Base-by-base conservation (phyloP, 2,329 filamentous ascomycete genomes). In the Hansfordia pulvinata region DNA sequence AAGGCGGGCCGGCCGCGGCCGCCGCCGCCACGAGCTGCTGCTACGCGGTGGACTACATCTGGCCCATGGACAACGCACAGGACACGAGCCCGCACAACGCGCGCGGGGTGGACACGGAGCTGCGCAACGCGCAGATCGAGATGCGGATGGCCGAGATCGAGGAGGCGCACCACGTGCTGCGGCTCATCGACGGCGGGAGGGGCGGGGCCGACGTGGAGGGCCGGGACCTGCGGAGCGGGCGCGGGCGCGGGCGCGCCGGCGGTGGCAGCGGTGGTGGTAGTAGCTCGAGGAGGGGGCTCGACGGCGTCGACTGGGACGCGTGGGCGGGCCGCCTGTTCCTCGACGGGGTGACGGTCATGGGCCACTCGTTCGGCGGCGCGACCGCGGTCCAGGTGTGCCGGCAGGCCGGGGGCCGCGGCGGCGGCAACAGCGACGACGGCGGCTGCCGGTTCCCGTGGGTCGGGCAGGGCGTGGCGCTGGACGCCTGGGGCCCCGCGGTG, bases 331-430 rank as follows among this genome's bases (percentile, higher is more conserved):
- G 66, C 3, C 64, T 79, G 32, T 59, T 68, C 29, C 48, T 69
- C 4, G 49, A 63, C 16, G 58, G 68, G 25, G 64, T 75, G 11
- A 78, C 71, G 2, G 58, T 68, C 31, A 65, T 75, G 37, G 73
- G 74, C 0, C 74, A 80, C 41, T 76, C 69, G 2, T 79, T 80
- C 36, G 74, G 74, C 11, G 73, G 70, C 3, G 73, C 73, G 7
- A 76, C 73, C 1, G 60, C 66, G 0, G 60, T 74, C 2, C 70
- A 78, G 39, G 56, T 73, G 5, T 53, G 76, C 18, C 55, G 75
- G 12, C 55, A 67, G 26, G 46, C 53, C 15, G 55, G 68, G 13
- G n/a, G n/a, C n/a, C n/a, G n/a, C n/a, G n/a, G n/a, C n/a, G n/a
- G n/a, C n/a, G n/a, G n/a, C n/a, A n/a, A n/a, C n/a, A n/a, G n/a